Conservation (phyloP, 441 rosid species). For the Euphorbia celastroides region DNA sequence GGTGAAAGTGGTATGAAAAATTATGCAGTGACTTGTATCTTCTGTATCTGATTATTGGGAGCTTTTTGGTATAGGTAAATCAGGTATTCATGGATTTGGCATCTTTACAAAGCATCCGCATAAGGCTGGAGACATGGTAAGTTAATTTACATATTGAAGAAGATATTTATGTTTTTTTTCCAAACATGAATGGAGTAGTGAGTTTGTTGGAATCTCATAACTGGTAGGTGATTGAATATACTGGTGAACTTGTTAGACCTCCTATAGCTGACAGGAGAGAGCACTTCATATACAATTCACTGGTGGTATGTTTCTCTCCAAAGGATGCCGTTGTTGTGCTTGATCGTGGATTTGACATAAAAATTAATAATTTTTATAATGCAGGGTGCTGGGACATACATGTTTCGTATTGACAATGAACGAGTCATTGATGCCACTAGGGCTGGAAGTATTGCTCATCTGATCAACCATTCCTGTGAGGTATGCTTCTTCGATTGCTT, state of each 20-base stretch:
- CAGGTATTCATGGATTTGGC: conserved; percentile 99
- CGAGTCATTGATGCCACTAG: conserved; percentile 97
- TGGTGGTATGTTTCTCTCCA: conserved; percentile 71
- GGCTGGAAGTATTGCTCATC: conserved; percentile 98
- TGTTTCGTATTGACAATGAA: conserved; percentile 96
- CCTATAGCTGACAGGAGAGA: conserved; percentile 98
- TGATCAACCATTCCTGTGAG: conserved; percentile 97
- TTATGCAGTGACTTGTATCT: background rate
- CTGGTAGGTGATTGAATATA: conserved; percentile 88
- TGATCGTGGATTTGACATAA: conserved; percentile 9
- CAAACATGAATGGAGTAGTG: background rate
- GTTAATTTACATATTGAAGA: conserved; percentile 14
- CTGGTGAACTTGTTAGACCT: conserved; percentile 95
- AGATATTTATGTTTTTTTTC: background rate
- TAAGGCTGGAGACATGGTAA: conserved; percentile 98
- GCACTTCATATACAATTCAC: conserved; percentile 84
- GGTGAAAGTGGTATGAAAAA: background rate
- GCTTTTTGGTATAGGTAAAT: conserved; percentile 61
- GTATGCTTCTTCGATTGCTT: conserved; percentile 35
- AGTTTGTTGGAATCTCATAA: conserved; percentile 2
- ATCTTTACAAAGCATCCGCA: conserved; percentile 94
- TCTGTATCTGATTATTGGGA: conserved; percentile 18
- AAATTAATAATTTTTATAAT: conserved; percentile 5
- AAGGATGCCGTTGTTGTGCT: conserved; percentile 4
- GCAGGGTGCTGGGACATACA: conserved; percentile 99